A percentile compares a stretch with the other conserved stretches of the same genome.
Conservation (phyloP, 495 filamentous ascomycete species). For the Astrocystis sublimbata region DNA sequence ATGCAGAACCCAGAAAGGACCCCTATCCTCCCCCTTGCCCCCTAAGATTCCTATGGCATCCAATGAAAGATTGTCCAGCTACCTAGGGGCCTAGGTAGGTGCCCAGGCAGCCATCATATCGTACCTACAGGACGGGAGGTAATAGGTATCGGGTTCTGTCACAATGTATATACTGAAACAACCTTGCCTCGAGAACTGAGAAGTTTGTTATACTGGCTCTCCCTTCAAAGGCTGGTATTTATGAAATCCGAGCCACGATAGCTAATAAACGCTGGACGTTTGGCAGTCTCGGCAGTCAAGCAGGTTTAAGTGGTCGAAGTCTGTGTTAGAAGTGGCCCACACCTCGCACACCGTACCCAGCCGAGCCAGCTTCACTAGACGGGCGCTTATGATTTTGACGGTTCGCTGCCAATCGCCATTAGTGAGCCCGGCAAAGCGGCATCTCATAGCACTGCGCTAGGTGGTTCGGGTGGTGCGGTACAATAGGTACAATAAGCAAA, state of each 20-base stretch:
- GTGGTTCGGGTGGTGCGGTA: too few species aligned
- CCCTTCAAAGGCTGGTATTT: too few species aligned
- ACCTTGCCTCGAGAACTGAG: too few species aligned
- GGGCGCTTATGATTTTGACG: not conserved
- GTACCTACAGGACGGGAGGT: too few species aligned
- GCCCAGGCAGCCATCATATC: too few species aligned
- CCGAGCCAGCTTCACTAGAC: too few species aligned
- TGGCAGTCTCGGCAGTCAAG: not conserved
- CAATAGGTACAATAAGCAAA: constrained; percentile 9
- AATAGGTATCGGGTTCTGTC: too few species aligned
- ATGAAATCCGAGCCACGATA: too few species aligned
- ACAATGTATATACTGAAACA: too few species aligned
- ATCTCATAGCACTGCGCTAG: not conserved
- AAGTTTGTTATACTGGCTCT: too few species aligned
- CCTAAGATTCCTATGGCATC: not conserved
- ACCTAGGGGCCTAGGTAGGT: not conserved
- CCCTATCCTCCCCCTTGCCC: constrained; percentile 1
- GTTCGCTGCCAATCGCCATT: not conserved
- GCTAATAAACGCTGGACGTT: not conserved
- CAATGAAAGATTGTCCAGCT: not conserved
- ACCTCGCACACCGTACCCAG: too few species aligned
- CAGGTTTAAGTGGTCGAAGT: not conserved
- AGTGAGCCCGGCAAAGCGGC: constrained; percentile 14
- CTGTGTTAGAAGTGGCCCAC: not conserved
- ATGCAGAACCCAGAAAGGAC: not conserved